These are phyloP conservation scores for Sarocladium oryzae DNA, from an alignment of 2,329 filamentous ascomycete genomes.

Conservation along the genomic window DNA sequence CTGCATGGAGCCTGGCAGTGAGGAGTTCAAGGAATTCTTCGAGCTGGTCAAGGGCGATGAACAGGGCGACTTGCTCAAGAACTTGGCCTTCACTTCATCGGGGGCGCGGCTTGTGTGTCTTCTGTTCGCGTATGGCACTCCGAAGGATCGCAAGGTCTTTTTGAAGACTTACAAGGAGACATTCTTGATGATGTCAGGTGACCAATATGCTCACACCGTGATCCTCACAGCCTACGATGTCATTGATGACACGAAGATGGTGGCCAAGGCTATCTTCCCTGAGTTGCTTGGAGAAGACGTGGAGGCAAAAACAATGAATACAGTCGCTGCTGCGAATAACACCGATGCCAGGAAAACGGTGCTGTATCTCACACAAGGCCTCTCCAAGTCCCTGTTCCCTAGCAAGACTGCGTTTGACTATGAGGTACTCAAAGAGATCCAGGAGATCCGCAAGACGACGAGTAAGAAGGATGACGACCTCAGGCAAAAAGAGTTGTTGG, in stretches of 20 bases:
- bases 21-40: conserved; percentile 80
- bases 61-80: conserved; percentile 83
- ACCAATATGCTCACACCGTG: conserved; percentile 71
- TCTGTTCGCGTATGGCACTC: conserved; percentile 73
- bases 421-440: conserved; percentile 68
- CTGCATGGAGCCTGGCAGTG: conserved; percentile 67
- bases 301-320: conserved; percentile 54
- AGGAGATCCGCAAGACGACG: conserved; percentile 71
- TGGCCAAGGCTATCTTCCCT: conserved; percentile 76
- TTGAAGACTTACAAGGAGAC: conserved; percentile 87
- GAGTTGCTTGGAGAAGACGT: conserved; percentile 73
- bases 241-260: conserved; percentile 89
- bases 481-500: conserved; percentile 69
- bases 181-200: conserved; percentile 76
- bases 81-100: conserved; percentile 90
- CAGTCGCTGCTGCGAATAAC: conserved; percentile 59
- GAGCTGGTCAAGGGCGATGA: conserved; percentile 91
- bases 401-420: conserved; percentile 55
- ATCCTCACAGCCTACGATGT: conserved; percentile 84
- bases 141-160: conserved; percentile 89
- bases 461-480: conserved; percentile 85
- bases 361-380: conserved; percentile 72
- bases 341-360: conserved; percentile 60
- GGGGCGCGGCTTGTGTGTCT: conserved; percentile 78
- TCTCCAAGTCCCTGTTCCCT: conserved; percentile 56